Base-by-base conservation (phyloP, 169 alveolate genomes). In the Eimeria acervulina region DNA sequence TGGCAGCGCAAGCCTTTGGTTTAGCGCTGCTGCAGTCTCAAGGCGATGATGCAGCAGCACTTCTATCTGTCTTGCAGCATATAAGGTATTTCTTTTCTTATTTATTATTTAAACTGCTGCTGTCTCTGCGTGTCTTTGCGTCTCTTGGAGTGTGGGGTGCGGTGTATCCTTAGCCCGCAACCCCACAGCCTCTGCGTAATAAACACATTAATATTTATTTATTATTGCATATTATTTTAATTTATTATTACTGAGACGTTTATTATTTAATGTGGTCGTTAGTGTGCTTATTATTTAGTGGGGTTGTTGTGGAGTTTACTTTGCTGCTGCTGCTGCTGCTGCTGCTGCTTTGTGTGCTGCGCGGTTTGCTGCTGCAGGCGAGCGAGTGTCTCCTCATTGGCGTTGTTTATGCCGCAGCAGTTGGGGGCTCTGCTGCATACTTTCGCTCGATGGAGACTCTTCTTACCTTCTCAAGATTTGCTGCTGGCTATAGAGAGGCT, bases 11-110 rank as follows among this genome's bases (percentile, higher is more conserved):
- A 8, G 91, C 91, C 44, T 44, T n/a, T 5, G 91, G 91, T 0
- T 51, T 83, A 63, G 91, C 91, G 36, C 74, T 83, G 51, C 66
- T 83, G 91, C 66, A 83, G 42, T 47, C 55, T 21, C 91, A 83
- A 28, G 91, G 91, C 31, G 13, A 0, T 0, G 91, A 83, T 0
- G 44, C 74, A 8, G 38, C 15, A n/a, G 91, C 91, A 23, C 76
- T 83, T 21, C 47, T 0, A 6, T 38, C 76, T 5, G 52, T 83
- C 31, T 33, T 83, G n/a, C 76, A 83, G 72, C 42, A 83, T 52
- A 83, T 83, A 72, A 44, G 91, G 91, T 83, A 31, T 28, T 12
- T 51, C 59, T 17, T n/a, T n/a, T n/a, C n/a, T n/a, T n/a, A n/a
- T n/a, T n/a, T n/a, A n/a, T n/a, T n/a, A n/a, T n/a, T n/a, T n/a